phyloP scores from a whole-genome alignment of 805 yeast genomes.

The Candida khao-thaluensis region DNA sequence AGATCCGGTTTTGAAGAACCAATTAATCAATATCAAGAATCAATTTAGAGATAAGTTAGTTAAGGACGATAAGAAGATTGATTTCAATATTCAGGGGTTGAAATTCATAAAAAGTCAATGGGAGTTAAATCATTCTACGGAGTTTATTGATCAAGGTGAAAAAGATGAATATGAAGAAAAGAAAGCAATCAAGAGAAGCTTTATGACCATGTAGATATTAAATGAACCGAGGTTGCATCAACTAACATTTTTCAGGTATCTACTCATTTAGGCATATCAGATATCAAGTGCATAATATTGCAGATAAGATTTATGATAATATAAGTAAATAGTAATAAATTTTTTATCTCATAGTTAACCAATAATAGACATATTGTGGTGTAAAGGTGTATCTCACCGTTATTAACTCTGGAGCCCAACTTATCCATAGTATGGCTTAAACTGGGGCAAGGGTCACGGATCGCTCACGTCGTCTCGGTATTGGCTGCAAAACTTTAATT shows the following conservation, averaged over 20 bases:
- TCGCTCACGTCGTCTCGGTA: neutral
- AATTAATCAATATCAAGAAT: constrained; percentile 60
- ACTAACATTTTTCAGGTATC: no score
- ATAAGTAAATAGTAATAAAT: no score
- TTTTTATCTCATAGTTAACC: no score
- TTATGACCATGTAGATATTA: constrained; percentile 46
- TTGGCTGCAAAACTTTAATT: constrained; percentile 4
- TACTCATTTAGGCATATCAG: no score
- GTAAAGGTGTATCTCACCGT: no score
- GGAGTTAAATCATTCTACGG: constrained; percentile 70
- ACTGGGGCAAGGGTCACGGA: neutral
- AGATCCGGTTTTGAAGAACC: constrained; percentile 61
- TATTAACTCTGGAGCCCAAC: no score
- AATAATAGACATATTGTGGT: no score
- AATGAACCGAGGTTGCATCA: no score
- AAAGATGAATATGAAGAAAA: constrained; percentile 53
- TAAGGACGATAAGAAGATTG: constrained; percentile 58
- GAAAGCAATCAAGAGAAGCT: constrained; percentile 69
- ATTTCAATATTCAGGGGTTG: constrained; percentile 83
- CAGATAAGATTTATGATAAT: no score
- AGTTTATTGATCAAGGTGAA: constrained; percentile 68
- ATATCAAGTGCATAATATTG: no score
- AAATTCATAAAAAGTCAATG: constrained; percentile 72
- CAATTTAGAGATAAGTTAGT: constrained; percentile 59
- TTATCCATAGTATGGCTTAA: no score